These are phyloP conservation scores for Zygosaccharomyces pseudobailii DNA, from an alignment of 1,139 yeast species.

Conservation along the genomic window DNA sequence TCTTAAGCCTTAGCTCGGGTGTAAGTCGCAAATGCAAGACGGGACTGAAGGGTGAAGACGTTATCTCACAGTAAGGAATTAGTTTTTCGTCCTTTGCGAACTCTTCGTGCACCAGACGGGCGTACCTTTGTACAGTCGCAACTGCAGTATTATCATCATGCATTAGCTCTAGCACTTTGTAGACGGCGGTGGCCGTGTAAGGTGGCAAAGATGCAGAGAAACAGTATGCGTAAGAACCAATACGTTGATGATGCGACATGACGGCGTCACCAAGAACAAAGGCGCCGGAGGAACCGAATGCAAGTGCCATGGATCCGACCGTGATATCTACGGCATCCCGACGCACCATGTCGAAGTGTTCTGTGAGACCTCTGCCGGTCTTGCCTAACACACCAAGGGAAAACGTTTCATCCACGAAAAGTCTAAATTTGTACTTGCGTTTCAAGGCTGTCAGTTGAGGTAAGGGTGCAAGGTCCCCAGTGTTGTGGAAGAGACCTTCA, in stretches of 20 bases:
- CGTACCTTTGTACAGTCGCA: slow-evolving; percentile 36
- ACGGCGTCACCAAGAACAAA: slow-evolving; percentile 82
- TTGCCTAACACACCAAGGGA: slow-evolving; percentile 84
- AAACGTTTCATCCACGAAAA: slow-evolving; percentile 80
- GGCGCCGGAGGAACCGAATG: slow-evolving; percentile 91
- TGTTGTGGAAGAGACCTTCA: slow-evolving; percentile 78
- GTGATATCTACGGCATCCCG: slow-evolving; percentile 66
- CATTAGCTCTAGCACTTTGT: slow-evolving; percentile 51
- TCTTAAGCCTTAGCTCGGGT: slow-evolving; percentile 35
- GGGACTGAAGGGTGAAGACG: slow-evolving; percentile 62
- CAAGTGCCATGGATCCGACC: slow-evolving; percentile 76
- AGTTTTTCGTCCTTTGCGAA: slow-evolving; percentile 37
- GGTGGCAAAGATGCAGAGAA: slow-evolving; percentile 96
- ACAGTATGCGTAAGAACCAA: slow-evolving; percentile 84
- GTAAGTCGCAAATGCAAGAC: slow-evolving; percentile 56
- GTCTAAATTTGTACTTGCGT: slow-evolving; percentile 74
- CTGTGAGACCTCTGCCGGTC: slow-evolving; percentile 82
- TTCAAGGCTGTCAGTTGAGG: slow-evolving; percentile 69
- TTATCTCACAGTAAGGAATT: slow-evolving; percentile 42
- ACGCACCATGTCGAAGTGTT: slow-evolving; percentile 58
- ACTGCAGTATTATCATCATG: slow-evolving; percentile 36
- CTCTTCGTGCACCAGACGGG: slow-evolving; percentile 36
- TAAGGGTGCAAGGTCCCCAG: slow-evolving; percentile 78
- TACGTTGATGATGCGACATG: slow-evolving; percentile 90
- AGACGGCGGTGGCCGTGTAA: slow-evolving; percentile 72